phyloP scores from a whole-genome alignment of 352 stramenopile species.

The Halophytophthora polymorphica region DNA sequence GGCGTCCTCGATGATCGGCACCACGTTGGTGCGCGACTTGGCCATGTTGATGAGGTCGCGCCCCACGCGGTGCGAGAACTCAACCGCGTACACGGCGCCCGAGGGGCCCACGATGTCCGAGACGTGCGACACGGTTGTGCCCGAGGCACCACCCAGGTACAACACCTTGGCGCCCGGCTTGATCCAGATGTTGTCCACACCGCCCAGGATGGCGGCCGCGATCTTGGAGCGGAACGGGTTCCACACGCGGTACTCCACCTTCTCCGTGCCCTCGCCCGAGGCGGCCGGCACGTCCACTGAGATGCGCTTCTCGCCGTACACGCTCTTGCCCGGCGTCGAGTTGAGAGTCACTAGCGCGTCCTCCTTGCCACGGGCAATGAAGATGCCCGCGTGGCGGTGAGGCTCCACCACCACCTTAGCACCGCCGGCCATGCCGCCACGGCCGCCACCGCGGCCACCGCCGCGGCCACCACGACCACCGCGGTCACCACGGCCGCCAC shows the following conservation, averaged over 20 bases:
- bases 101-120: conserved; percentile 98
- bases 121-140: conserved; percentile 98
- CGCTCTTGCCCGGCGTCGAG: conserved; percentile 96
- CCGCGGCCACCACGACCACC: conserved; percentile 50
- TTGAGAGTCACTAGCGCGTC: conserved; percentile 99
- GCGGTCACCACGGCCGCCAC: conserved; percentile 36
- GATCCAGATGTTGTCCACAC: conserved; percentile 99
- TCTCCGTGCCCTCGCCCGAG: conserved; percentile 89
- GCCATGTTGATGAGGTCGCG: conserved; percentile 99
- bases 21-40: conserved; percentile 98
- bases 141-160: conserved; percentile 98
- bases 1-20: conserved; percentile 99
- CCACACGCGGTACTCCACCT: conserved; percentile 99
- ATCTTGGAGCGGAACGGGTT: conserved; percentile 99
- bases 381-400: conserved; percentile 98
- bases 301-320: conserved; percentile 99
- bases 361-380: conserved; percentile 98
- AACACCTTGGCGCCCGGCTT: conserved; percentile 96
- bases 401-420: conserved; percentile 97
- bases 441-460: conserved; percentile 54
- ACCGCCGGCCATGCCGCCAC: conserved; percentile 93
- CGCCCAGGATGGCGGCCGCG: conserved; percentile 97
- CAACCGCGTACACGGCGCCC: conserved; percentile 98
- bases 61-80: conserved; percentile 98
- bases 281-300: conserved; percentile 94